Evolutionary conservation across 2,329 filamentous ascomycete genomes (phyloP).

Genomic region (Aspergillus sp.): DNA sequence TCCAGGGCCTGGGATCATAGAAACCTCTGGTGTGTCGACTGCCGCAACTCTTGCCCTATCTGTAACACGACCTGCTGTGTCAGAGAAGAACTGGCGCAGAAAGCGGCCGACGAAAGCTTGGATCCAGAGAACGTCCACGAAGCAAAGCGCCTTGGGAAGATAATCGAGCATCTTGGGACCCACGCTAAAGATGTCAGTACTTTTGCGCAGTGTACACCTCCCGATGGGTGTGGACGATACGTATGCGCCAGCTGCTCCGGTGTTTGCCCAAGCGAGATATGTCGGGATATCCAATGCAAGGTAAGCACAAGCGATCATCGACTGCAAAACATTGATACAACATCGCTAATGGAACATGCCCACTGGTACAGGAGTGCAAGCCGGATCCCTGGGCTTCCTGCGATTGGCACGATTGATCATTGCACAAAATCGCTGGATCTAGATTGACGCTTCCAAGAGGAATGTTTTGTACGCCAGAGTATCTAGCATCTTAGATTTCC

Average conservation of each 20-base stretch:
- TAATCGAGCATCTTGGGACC: conserved; percentile 24
- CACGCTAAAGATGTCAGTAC: conserved; percentile 30
- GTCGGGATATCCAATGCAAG: conserved; percentile 35
- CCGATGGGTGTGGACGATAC: conserved; percentile 29
- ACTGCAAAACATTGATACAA: neutral
- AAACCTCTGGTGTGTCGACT: conserved; percentile 34
- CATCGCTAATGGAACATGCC: neutral
- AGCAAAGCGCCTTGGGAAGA: conserved; percentile 18
- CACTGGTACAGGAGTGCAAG: conserved; percentile 31
- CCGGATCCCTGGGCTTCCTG: conserved; percentile 31
- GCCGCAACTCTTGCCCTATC: conserved; percentile 26
- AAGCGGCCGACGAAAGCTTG: conserved; percentile 12
- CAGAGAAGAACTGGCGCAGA: conserved; percentile 18
- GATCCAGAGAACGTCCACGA: conserved; percentile 15
- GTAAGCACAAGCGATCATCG: conserved; percentile 14
- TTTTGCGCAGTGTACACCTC: conserved; percentile 32
- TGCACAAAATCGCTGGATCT: neutral
- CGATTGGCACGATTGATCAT: conserved; percentile 30
- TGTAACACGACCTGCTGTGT: conserved; percentile 35
- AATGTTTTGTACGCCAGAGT: neutral
- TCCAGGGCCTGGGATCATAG: conserved; percentile 28
- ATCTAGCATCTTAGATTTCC: neutral
- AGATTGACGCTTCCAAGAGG: no score
- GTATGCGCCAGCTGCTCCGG: conserved; percentile 38
- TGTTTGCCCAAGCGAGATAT: conserved; percentile 32